Evolutionary conservation across 495 filamentous ascomycete species (phyloP).

Genomic region (Hypoxylon fragiforme): DNA sequence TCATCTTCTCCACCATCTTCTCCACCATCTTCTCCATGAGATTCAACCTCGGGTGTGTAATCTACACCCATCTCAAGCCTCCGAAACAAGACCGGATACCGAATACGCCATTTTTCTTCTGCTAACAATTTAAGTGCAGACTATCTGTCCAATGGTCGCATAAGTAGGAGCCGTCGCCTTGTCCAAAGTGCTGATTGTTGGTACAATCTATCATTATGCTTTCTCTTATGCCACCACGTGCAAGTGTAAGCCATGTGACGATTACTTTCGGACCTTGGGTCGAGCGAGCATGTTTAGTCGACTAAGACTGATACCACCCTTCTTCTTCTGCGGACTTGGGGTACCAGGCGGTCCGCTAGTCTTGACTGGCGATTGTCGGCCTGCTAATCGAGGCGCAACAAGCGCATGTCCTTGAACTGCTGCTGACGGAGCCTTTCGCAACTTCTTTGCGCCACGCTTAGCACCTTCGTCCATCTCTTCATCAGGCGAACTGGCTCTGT

Average conservation of each 20-base stretch:
- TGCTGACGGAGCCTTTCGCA: slow-evolving; percentile 45
- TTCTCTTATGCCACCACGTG: not conserved
- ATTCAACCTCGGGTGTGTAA: not conserved
- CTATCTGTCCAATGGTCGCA: not conserved
- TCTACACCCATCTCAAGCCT: slow-evolving; percentile 4
- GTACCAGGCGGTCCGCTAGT: slow-evolving; percentile 29
- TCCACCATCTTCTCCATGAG: too few species aligned
- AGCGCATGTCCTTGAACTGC: slow-evolving; percentile 53
- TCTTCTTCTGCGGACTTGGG: slow-evolving; percentile 53
- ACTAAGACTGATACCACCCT: slow-evolving; percentile 49
- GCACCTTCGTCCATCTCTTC: slow-evolving; percentile 49
- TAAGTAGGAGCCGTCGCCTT: not conserved
- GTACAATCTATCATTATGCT: slow-evolving; percentile 2
- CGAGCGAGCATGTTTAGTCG: slow-evolving; percentile 56
- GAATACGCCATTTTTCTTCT: slow-evolving; percentile 12
- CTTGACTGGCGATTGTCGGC: slow-evolving; percentile 28
- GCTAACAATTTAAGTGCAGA: slow-evolving; percentile 17
- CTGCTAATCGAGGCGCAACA: slow-evolving; percentile 44
- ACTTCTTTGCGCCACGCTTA: slow-evolving; percentile 50
- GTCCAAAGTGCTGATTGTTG: not conserved
- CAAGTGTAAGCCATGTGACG: not conserved
- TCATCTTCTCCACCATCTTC: too few species aligned
- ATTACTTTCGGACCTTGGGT: slow-evolving; percentile 54
- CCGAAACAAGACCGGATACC: not conserved
- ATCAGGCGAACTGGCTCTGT: slow-evolving; percentile 56